Percentiles rank a stretch among this genome's conserved stretches.
Conservation (phyloP, 2,329 filamentous ascomycete species). For the Monilinia fructigena region DNA sequence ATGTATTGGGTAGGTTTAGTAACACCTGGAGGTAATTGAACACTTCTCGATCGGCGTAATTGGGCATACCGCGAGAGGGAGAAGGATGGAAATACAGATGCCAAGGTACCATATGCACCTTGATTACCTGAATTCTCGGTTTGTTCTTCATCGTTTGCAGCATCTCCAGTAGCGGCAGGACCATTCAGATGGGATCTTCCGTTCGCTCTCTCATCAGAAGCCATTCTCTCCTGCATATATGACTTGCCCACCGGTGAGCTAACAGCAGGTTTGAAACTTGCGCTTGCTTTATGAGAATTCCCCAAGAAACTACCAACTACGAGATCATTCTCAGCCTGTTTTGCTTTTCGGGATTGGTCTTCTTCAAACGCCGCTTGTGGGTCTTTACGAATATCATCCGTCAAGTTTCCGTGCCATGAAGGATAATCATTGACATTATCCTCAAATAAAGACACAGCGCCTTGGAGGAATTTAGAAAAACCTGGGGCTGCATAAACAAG, state of each 20-base stretch:
- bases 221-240: slow-evolving; percentile 56
- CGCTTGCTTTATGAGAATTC: slow-evolving; percentile 35
- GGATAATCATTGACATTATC: slow-evolving; percentile 94
- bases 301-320: slow-evolving; percentile 87
- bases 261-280: slow-evolving; percentile 57
- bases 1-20: slow-evolving; percentile 81
- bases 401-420: slow-evolving; percentile 91
- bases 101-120: slow-evolving; percentile 56
- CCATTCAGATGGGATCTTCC: slow-evolving; percentile 36
- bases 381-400: slow-evolving; percentile 90
- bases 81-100: slow-evolving; percentile 77
- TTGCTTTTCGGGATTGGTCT: slow-evolving; percentile 80
- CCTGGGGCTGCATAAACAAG: slow-evolving; percentile 84
- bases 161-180: slow-evolving; percentile 28
- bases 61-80: slow-evolving; percentile 75
- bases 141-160: slow-evolving; percentile 42
- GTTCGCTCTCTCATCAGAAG: slow-evolving; percentile 44
- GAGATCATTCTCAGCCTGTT: slow-evolving; percentile 80
- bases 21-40: slow-evolving; percentile 79
- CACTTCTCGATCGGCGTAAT: slow-evolving; percentile 51
- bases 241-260: slow-evolving; percentile 69
- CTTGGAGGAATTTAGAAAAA: slow-evolving; percentile 97
- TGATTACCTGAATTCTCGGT: slow-evolving; percentile 38
- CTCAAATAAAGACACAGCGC: slow-evolving; percentile 86
- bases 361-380: slow-evolving; percentile 87